These are phyloP conservation scores for Ogataea haglerorum DNA, from an alignment of 805 yeast species.

Conservation along the genomic window DNA sequence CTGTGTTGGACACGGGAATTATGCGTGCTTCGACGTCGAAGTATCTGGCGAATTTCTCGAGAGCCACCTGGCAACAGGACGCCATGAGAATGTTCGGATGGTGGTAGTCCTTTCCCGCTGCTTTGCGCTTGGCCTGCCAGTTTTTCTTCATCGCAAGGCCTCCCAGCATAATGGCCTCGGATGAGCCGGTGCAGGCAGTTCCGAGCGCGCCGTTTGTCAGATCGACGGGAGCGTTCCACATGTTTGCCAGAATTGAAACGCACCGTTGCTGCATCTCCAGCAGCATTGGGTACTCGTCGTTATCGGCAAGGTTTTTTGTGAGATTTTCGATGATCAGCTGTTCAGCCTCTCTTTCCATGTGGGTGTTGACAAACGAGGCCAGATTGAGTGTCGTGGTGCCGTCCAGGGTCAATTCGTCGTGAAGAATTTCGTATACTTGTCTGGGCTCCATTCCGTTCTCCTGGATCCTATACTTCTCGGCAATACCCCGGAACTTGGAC, in stretches of 20 bases:
- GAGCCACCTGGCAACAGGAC: conserved; percentile 87
- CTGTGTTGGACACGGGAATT: conserved; percentile 60
- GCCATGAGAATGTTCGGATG: conserved; percentile 91
- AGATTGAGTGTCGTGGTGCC: conserved; percentile 81
- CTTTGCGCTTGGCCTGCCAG: conserved; percentile 71
- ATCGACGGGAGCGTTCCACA: conserved; percentile 70
- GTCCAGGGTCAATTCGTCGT: conserved; percentile 74
- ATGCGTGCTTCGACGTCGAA: conserved; percentile 86
- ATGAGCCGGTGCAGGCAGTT: conserved; percentile 90
- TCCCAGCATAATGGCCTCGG: conserved; percentile 91
- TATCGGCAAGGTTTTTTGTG: conserved; percentile 86
- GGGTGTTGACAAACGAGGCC: conserved; percentile 88
- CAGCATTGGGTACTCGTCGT: conserved; percentile 88
- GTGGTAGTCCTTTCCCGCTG: conserved; percentile 52
- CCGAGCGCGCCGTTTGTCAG: conserved; percentile 55
- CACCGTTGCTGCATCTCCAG: conserved; percentile 79
- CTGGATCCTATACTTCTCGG: conserved; percentile 60
- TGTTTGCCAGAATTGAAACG: conserved; percentile 68
- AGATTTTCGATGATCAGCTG: conserved; percentile 64
- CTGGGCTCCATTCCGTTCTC: conserved; percentile 48
- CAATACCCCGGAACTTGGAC: conserved; percentile 33
- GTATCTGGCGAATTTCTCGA: conserved; percentile 91
- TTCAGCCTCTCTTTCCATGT: conserved; percentile 49
- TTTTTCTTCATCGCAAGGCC: conserved; percentile 88
- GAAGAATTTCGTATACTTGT: conserved; percentile 59